Evolutionary conservation across 2,329 filamentous ascomycete species (phyloP), one percentile per base, ranked within the genome.

Genomic region (Rosellinia necatrix): DNA sequence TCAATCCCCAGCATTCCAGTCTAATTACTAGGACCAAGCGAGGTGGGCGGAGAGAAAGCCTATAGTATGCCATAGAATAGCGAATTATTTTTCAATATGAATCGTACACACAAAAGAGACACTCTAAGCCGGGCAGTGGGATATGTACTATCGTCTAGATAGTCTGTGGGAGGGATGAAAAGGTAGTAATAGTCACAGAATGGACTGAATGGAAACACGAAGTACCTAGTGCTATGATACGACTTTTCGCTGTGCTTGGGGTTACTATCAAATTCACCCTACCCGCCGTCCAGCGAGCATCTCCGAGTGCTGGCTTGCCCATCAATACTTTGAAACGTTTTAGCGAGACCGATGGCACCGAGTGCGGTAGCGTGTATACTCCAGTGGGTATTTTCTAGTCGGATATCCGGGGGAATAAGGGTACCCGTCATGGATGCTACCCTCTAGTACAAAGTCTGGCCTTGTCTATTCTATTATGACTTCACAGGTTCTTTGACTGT

Each of bases 161-260:
- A 17, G 72, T 75, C 49, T 71, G 62, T 27, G 68, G 56, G 21
- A 75, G 70, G 54, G 72, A 75, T 32, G 66, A 67, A 32, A 75
- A 66, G 40, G 71, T 70, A 6, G n/a, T n/a, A n/a, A n/a, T n/a
- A n/a, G n/a, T n/a, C n/a, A n/a, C n/a, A n/a, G n/a, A n/a, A n/a
- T n/a, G n/a, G n/a, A n/a, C n/a, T n/a, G n/a, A n/a, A n/a, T n/a
- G n/a, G n/a, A n/a, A n/a, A n/a, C n/a, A n/a, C n/a, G n/a, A n/a
- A n/a, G n/a, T n/a, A n/a, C n/a, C n/a, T n/a, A n/a, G n/a, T n/a
- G 66, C 67, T 56, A 73, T 60, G 19, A 65, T 63, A 67, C 4
- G 62, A 58, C 3, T 61, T 66, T 5, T 71, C 71, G 5, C 49
- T 58, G 6, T 74, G 73, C 17, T 66, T 61, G 37, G 70, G 70